Evolutionary conservation across 2,329 filamentous ascomycete genomes (phyloP).

Genomic region (Dendryphion nanum): DNA sequence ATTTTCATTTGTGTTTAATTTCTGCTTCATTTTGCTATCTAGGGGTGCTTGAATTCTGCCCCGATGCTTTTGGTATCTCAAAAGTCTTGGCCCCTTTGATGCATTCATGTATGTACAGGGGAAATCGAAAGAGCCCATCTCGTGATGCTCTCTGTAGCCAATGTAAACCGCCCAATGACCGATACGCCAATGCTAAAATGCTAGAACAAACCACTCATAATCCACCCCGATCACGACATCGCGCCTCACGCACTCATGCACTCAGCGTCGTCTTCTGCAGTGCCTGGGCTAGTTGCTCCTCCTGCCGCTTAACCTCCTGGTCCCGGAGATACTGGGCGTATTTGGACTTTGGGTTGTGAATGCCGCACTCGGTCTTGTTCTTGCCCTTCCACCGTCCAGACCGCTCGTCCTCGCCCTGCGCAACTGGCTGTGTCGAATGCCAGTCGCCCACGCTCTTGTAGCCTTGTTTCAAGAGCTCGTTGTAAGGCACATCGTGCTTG

Average conservation of each 20-base stretch:
- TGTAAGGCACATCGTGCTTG: slow-evolving; percentile 88
- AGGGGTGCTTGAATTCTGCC: not conserved
- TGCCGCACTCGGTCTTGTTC: slow-evolving; percentile 94
- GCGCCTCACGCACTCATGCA: slow-evolving; percentile 20
- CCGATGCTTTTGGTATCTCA: not conserved
- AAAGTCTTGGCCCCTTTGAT: not conserved
- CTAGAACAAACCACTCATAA: slow-evolving; percentile 22
- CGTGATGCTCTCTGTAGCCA: not conserved
- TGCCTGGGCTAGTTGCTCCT: slow-evolving; percentile 29
- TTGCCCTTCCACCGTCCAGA: slow-evolving; percentile 96
- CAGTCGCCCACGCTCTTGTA: slow-evolving; percentile 99
- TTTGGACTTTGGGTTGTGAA: slow-evolving; percentile 95
- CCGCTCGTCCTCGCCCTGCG: slow-evolving; percentile 90
- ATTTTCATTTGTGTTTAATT: slow-evolving; percentile 1
- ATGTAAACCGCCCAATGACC: slow-evolving; percentile 16
- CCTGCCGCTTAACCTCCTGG: slow-evolving; percentile 62
- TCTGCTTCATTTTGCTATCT: slow-evolving; percentile 1
- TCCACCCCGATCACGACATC: slow-evolving; percentile 14
- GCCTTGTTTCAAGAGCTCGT: slow-evolving; percentile 83
- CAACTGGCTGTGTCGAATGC: slow-evolving; percentile 91
- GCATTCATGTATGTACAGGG: not conserved
- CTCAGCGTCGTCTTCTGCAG: slow-evolving; percentile 29
- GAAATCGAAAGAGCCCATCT: not conserved
- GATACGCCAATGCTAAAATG: slow-evolving; percentile 45
- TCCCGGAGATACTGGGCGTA: slow-evolving; percentile 83